Base-by-base conservation (phyloP, 805 yeast genomes). In the Kodamaea fukazawae region DNA sequence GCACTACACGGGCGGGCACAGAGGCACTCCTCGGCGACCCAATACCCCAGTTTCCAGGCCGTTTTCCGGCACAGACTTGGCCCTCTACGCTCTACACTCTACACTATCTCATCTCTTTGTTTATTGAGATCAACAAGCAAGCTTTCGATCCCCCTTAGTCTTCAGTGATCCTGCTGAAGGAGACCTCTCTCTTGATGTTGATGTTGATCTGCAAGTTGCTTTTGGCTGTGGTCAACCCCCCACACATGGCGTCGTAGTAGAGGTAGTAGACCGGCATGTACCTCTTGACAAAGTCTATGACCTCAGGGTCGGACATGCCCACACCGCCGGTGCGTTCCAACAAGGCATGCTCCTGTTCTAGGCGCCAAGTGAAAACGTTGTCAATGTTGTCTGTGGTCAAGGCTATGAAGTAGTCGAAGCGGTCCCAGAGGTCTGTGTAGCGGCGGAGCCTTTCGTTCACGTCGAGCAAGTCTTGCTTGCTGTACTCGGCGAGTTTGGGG, bases 211-310 rank as follows among this genome's bases (percentile, higher is more conserved):
- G 37, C 32, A 54, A 41, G 36, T 50, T 55, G 15, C 42, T 44
- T n/a, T 36, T 29, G 1, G 33, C 28, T 12, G 17, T 11, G 33
- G 38, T 41, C 3, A 43, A 40, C 4, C 56, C 57, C 2, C 10
- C 22, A 44, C 70, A 63, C 55, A 81, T 60, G 1, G 65, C 57
- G 9, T 63, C 63, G 52, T 78, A 83, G 57, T 86, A 93, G 14
- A 90, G 53, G 45, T 78, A 75, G 52, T 91, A 91, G 27, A 83
- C 76, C 1, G 96, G 96, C 88, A 86, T 83, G 60, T 91, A 91
- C 44, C 96, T 73, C 44, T 83, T 78, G 8, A 91, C 82, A 67
- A 93, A 93, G 13, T 47, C 47, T 7, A 49, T 60, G 4, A 91
- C 96, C 50, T 83, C 74, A 1, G 55, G 70, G 49, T 86, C 93